Evolutionary conservation across 179 eudicot species (phyloP), one percentile per base, ranked within the genome.

Genomic region (Heliamphora pulchella): DNA sequence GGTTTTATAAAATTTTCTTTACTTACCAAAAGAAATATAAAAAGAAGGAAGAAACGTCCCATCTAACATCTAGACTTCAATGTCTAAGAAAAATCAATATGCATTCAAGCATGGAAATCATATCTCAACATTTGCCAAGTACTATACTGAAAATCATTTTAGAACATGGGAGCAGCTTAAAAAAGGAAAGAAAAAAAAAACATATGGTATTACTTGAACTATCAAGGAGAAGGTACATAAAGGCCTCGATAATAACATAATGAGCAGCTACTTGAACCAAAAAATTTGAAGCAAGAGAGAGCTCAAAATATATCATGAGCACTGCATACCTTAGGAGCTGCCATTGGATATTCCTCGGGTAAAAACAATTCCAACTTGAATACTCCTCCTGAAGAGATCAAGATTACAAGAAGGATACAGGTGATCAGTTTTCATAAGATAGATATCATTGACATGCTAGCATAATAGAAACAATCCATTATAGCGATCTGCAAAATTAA

Each of bases 291-390:
- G n/a, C 11, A 2, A n/a, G 3, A 18, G n/a, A n/a, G 31, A 31
- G 68, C 68, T 44, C 17, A n/a, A 43, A 2, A n/a, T 2, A 76
- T 46, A 61, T 43, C 6, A 43, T 31, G 1, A 50, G 18, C 67
- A 2, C 15, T 31, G 18, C 67, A 69, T 87, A 93, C 98, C 97
- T 94, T 94, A 22, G 98, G 98, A 80, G 98, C 98, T 54, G 98
- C 96, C 98, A 94, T 93, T 57, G 97, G 98, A 83, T 94, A 94
- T 80, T 94, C 98, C 86, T 94, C 98, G 2, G 98, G 98, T 86
- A 94, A 86, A 90, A 94, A 94, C 78, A 94, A 80, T 81, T 94
- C 98, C 87, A 94, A 81, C 91, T 94, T 94, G 89, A 94, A 94
- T 50, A 94, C 97, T 47, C 98, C 98, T 77, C 98, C 98, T 94